Conservation (phyloP, 108 stramenopile genomes). For the Stephanodiscus triporus region DNA sequence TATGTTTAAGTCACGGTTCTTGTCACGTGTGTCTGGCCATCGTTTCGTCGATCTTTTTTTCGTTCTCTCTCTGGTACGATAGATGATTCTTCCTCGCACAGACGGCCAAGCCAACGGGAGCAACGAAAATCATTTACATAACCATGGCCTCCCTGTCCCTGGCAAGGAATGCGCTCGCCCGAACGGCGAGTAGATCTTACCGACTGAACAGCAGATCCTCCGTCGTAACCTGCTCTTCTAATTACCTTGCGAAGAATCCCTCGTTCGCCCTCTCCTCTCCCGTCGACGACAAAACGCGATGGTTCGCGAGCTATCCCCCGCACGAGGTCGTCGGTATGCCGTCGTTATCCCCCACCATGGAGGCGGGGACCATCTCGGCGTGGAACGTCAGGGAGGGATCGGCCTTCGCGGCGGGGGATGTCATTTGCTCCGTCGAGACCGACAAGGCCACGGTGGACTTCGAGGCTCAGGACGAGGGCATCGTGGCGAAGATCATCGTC, state of each 20-base stretch:
- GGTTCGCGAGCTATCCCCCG: conserved; percentile 78
- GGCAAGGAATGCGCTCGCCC: conserved; percentile 26
- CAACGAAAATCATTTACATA: not conserved
- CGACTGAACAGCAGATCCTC: conserved; percentile 13
- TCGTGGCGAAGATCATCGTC: conserved; percentile 94
- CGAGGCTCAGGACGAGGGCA: conserved; percentile 97
- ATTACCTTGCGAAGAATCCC: not conserved
- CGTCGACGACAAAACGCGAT: conserved; percentile 18
- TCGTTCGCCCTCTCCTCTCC: not conserved
- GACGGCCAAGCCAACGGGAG: not conserved
- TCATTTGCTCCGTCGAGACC: conserved; percentile 95
- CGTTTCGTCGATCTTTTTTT: no score
- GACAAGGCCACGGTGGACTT: conserved; percentile 99
- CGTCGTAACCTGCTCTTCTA: not conserved
- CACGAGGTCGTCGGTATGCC: conserved; percentile 95
- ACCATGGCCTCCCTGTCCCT: conserved; percentile 21
- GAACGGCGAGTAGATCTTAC: conserved; percentile 23
- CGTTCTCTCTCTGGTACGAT: no score
- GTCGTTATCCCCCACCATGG: conserved; percentile 96
- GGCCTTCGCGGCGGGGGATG: conserved; percentile 85
- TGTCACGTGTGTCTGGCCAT: not conserved
- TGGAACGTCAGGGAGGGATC: conserved; percentile 91
- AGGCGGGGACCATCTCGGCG: conserved; percentile 82
- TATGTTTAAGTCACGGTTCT: no score
- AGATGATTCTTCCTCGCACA: no score